Evolutionary conservation across 306 rosid species (phyloP), one percentile per base, ranked within the genome.

Genomic region (Ceratonia siliqua): DNA sequence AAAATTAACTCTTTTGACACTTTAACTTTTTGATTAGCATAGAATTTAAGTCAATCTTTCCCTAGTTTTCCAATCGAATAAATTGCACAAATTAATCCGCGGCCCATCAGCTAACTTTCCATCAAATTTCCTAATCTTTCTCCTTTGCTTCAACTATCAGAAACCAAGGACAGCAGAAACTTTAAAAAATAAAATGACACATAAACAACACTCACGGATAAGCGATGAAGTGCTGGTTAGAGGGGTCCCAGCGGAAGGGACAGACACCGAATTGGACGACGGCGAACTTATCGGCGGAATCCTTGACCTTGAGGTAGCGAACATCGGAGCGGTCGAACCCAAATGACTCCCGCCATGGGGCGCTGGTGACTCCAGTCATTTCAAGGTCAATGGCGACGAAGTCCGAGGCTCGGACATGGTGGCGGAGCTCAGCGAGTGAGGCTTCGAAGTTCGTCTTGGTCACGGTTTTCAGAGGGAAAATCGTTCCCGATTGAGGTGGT

Each of bases 381-480:
- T 94, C 99, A 4, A 94, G 95, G 86, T 94, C 99, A 35, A 94
- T 84, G 76, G 99, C 91, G 5, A 94, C 96, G 77, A 91, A 94
- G 61, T 94, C 92, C 14, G 95, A 88, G 53, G 90, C 78, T 18
- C 90, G 85, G 33, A 94, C 89, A 54, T 81, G 89, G 82, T 42
- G 79, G 14, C 91, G 89, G 53, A 94, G 95, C 66, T 90, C 96
- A 18, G 82, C 76, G 3, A 94, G 82, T 6, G 85, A 84, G 10
- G 95, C 35, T 48, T 81, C 92, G 66, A 94, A 94, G 89, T 94
- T 94, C 25, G 85, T 66, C 42, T 78, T 82, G 62, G 97, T 94
- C 0, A 92, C 99, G 4, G 89, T 90, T 73, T 94, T 94, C 42
- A 81, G 73, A 8, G 96, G 91, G 38, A 94, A 94, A 21, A 78